Percentiles rank a stretch among this genome's conserved stretches.
Evolutionary conservation across 2,329 filamentous ascomycete species (phyloP).

Genomic region (Cladosporium oxysporum): DNA sequence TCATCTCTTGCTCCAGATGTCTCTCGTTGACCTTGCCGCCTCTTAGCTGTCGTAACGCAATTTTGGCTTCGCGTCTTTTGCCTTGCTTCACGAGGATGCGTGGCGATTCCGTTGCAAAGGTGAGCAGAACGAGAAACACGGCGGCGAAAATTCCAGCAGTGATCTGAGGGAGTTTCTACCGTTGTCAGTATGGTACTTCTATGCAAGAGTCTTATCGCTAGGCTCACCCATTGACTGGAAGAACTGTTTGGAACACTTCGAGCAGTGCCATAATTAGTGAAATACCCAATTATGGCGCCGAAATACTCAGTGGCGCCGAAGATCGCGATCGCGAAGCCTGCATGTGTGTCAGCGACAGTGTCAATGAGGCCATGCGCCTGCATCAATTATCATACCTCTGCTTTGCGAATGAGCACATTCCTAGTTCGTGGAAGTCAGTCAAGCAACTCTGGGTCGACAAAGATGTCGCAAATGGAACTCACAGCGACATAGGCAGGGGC

Average conservation of each 20-base stretch:
- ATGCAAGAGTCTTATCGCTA: constrained; percentile 32
- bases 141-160: constrained; percentile 75
- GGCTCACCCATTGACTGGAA: constrained; percentile 55
- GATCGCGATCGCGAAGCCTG: constrained; percentile 69
- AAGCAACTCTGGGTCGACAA: not conserved
- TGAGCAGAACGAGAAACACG: constrained; percentile 69
- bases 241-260: constrained; percentile 39
- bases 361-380: constrained; percentile 39
- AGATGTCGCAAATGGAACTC: not conserved
- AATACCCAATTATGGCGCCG: constrained; percentile 76
- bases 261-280: constrained; percentile 57
- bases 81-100: constrained; percentile 67
- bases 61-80: constrained; percentile 63
- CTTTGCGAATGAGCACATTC: not conserved
- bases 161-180: constrained; percentile 60
- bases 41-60: constrained; percentile 58
- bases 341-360: constrained; percentile 40
- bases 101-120: constrained; percentile 62
- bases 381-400: not conserved
- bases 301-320: constrained; percentile 69
- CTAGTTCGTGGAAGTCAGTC: constrained; percentile 30
- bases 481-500: constrained; percentile 59
- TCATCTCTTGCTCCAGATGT: constrained; percentile 59
- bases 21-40: constrained; percentile 50
- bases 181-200: not conserved